These are phyloP conservation scores for Sicyos edulis DNA, from an alignment of 306 rosid species.

Conservation along the genomic window DNA sequence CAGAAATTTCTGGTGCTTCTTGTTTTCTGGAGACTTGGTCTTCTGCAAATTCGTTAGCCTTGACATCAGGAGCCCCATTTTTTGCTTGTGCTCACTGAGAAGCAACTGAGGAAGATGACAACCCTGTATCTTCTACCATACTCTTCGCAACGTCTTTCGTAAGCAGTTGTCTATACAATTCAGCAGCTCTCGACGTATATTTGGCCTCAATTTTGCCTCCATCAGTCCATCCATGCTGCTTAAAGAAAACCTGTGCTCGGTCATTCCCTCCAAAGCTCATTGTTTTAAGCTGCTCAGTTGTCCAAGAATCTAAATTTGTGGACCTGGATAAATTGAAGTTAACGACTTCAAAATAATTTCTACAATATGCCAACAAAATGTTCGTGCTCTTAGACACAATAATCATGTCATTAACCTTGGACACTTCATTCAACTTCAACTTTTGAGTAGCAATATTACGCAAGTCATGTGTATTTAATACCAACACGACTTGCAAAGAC, in stretches of 20 bases:
- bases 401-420: neutral
- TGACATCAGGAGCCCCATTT: constrained; percentile 47
- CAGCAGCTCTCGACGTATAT: constrained; percentile 95
- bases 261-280: constrained; percentile 91
- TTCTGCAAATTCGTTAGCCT: constrained; percentile 47
- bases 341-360: neutral
- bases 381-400: neutral
- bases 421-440: neutral
- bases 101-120: constrained; percentile 52
- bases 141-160: constrained; percentile 90
- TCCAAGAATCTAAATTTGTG: constrained; percentile 86
- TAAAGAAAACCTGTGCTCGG: constrained; percentile 89
- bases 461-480: neutral
- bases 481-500: neutral
- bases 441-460: neutral
- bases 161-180: constrained; percentile 79
- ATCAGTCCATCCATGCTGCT: constrained; percentile 94
- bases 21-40: constrained; percentile 42
- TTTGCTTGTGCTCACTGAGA: constrained; percentile 48
- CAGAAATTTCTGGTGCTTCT: constrained; percentile 50
- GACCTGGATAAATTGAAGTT: constrained; percentile 42
- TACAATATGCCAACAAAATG: neutral
- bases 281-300: constrained; percentile 68
- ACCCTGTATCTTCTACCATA: constrained; percentile 54
- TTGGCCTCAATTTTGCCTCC: constrained; percentile 97